Conservation (phyloP, 495 filamentous ascomycete species). For the Lasiosphaeriaceae sp. region DNA sequence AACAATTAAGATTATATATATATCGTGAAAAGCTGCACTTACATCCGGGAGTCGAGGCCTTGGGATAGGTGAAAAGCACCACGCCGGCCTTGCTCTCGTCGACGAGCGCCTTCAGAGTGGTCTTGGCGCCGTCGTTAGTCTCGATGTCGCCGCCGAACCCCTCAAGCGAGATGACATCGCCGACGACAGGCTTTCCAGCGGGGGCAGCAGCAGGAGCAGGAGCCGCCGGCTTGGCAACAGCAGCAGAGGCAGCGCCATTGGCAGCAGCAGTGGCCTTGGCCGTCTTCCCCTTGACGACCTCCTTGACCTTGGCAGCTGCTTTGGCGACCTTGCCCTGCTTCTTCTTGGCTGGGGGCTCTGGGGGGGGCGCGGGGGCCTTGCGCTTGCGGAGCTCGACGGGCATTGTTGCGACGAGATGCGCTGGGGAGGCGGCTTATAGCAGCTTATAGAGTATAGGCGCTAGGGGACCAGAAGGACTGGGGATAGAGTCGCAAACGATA, state of each 20-base stretch:
- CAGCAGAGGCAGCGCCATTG: slow-evolving; percentile 29
- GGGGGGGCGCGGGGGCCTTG: slow-evolving; percentile 59
- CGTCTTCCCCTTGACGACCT: slow-evolving; percentile 33
- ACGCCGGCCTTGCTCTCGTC: slow-evolving; percentile 81
- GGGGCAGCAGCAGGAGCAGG: slow-evolving; percentile 29
- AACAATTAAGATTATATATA: slow-evolving; percentile 1
- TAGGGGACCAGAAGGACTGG: neutral
- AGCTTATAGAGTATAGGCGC: too few relatives aligned
- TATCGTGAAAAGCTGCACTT: slow-evolving; percentile 41
- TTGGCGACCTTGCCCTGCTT: slow-evolving; percentile 44
- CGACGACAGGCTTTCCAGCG: slow-evolving; percentile 32
- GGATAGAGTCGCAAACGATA: slow-evolving; percentile 7
- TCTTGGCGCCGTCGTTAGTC: slow-evolving; percentile 76
- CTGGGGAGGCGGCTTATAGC: neutral
- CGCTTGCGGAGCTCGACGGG: slow-evolving; percentile 69
- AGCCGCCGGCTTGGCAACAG: slow-evolving; percentile 26
- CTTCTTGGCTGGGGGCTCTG: slow-evolving; percentile 56
- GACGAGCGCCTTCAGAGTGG: slow-evolving; percentile 71
- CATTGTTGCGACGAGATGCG: slow-evolving; percentile 30
- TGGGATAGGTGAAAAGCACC: slow-evolving; percentile 92
- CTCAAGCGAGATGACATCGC: slow-evolving; percentile 58
- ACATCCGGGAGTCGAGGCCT: slow-evolving; percentile 94
- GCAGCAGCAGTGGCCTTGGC: slow-evolving; percentile 31
- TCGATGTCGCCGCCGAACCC: slow-evolving; percentile 79
- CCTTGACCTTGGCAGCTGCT: slow-evolving; percentile 42